Percentiles rank a stretch among this genome's conserved stretches.
These are phyloP conservation scores for Phytophthora pistaciae DNA, from an alignment of 352 stramenopile genomes.

Conservation along the genomic window DNA sequence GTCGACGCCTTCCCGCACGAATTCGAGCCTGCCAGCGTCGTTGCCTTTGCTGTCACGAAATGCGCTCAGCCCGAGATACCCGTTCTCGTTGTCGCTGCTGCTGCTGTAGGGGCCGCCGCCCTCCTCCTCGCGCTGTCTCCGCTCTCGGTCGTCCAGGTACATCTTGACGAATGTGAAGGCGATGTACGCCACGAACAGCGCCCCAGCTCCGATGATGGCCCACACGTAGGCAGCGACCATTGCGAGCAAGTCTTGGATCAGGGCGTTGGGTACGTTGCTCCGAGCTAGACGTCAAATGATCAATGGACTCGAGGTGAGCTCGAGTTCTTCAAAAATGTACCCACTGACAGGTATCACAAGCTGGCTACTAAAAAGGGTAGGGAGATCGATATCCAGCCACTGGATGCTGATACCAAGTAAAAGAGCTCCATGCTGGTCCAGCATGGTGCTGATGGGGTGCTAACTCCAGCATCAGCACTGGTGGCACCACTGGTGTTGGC, in stretches of 20 bases:
- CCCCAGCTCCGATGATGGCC: conserved; percentile 6
- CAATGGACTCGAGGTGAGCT: background rate
- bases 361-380: background rate
- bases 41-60: conserved; percentile 36
- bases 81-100: conserved; percentile 38
- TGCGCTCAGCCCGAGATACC: conserved; percentile 19
- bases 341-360: conserved; percentile 8
- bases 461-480: too few relatives aligned
- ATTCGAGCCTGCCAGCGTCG: conserved; percentile 32
- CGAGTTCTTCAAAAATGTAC: conserved; percentile 11
- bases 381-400: background rate
- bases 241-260: background rate
- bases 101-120: conserved; percentile 29
- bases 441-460: too few relatives aligned
- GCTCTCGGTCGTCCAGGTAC: conserved; percentile 32
- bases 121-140: conserved; percentile 19
- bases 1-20: conserved; percentile 19
- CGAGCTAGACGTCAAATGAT: conserved; percentile 15
- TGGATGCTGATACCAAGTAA: background rate
- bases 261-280: background rate
- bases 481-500: too few relatives aligned
- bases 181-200: conserved; percentile 22
- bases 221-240: conserved; percentile 35
- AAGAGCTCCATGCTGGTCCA: background rate
- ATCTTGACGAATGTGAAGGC: conserved; percentile 33